Evolutionary conservation across 495 filamentous ascomycete genomes (phyloP).

Genomic region (Chaetomium tenue): DNA sequence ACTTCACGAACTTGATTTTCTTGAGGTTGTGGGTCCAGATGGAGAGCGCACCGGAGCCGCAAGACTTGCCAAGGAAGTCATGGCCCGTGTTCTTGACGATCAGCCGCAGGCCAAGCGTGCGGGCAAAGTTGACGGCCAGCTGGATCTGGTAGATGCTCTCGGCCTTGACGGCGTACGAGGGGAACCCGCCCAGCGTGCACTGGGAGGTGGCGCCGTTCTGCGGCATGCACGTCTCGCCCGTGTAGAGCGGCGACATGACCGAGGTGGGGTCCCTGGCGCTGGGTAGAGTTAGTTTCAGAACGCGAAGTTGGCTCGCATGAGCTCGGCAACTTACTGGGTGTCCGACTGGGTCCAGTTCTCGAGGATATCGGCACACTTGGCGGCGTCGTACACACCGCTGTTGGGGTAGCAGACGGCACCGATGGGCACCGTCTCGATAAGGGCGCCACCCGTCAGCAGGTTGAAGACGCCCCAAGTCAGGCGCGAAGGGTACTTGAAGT

Average conservation of each 20-base stretch:
- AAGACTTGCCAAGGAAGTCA: slow-evolving; percentile 58
- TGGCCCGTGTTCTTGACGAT: slow-evolving; percentile 68
- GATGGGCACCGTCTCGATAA: slow-evolving; percentile 29
- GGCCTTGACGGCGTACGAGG: slow-evolving; percentile 58
- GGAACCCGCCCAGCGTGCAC: slow-evolving; percentile 59
- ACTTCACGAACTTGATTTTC: slow-evolving; percentile 28
- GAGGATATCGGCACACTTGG: slow-evolving; percentile 40
- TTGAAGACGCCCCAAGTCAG: slow-evolving; percentile 48
- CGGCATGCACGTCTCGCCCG: slow-evolving; percentile 43
- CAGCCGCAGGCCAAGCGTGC: slow-evolving; percentile 55
- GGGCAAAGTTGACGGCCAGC: slow-evolving; percentile 60
- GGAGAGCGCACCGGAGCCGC: slow-evolving; percentile 49
- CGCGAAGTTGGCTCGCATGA: neutral
- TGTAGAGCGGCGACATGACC: slow-evolving; percentile 24
- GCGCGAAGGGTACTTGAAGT: slow-evolving; percentile 45
- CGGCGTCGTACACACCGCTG: slow-evolving; percentile 46
- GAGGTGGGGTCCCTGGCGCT: slow-evolving; percentile 24
- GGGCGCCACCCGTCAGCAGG: slow-evolving; percentile 35
- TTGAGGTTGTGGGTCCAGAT: slow-evolving; percentile 58
- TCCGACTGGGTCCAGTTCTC: slow-evolving; percentile 33
- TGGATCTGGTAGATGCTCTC: slow-evolving; percentile 55
- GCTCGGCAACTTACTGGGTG: slow-evolving; percentile 14
- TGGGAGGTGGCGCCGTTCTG: slow-evolving; percentile 34
- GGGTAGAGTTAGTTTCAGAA: neutral
- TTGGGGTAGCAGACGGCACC: slow-evolving; percentile 48